Percentiles rank a stretch among this genome's conserved stretches.
Evolutionary conservation across 306 rosid genomes (phyloP).

Genomic region (Pyrus bretschneideri): DNA sequence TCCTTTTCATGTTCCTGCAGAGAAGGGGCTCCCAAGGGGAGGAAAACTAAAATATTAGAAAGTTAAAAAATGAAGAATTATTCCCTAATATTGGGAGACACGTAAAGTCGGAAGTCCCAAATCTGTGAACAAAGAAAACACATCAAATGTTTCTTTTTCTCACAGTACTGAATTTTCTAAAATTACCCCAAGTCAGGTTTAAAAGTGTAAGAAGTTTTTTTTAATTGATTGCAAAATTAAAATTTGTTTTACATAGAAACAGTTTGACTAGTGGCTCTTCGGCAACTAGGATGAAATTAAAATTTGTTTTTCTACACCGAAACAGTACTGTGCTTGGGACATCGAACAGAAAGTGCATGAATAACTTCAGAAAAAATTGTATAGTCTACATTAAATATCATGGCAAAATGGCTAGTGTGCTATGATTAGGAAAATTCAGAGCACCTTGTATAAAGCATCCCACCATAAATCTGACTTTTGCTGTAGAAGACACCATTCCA

Average conservation of each 20-base stretch:
- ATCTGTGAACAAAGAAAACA: not conserved
- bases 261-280: too few relatives aligned
- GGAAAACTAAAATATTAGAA: not conserved
- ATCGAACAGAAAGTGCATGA: not conserved
- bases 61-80: not conserved
- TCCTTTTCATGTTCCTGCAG: slow-evolving; percentile 4
- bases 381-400: not conserved
- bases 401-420: not conserved
- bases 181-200: not conserved
- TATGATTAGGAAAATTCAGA: not conserved
- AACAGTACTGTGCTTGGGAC: not conserved
- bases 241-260: too few relatives aligned
- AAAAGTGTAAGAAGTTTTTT: not conserved
- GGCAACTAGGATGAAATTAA: too few relatives aligned
- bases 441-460: slow-evolving; percentile 38
- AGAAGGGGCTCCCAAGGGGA: not conserved
- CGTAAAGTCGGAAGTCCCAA: not conserved
- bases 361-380: not conserved
- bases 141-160: not conserved
- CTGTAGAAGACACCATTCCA: slow-evolving; percentile 33
- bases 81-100: not conserved
- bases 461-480: slow-evolving; percentile 29
- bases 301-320: not conserved
- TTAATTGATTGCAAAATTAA: not conserved
- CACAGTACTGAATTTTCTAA: not conserved